Conservation (phyloP, 805 yeast genomes). For the Naumovozyma castellii region DNA sequence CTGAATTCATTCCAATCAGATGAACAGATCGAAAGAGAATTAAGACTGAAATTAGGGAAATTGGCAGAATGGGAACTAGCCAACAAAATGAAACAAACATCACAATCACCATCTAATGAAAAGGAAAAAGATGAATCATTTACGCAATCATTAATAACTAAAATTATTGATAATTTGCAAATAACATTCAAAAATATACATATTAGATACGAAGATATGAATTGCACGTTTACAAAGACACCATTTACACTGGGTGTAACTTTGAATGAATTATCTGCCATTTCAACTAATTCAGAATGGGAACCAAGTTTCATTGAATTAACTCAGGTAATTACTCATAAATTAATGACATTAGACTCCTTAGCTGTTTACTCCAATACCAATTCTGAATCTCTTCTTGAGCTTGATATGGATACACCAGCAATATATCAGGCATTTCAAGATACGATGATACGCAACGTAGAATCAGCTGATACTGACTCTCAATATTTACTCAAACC, state of each 20-base stretch:
- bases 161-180: conserved; percentile 87
- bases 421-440: conserved; percentile 16
- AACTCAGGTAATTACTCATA: conserved; percentile 56
- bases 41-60: conserved; percentile 55
- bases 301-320: conserved; percentile 73
- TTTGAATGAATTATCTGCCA: conserved; percentile 79
- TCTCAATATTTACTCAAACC: conserved; percentile 57
- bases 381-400: conserved; percentile 34
- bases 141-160: conserved; percentile 77
- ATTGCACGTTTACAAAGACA: conserved; percentile 51
- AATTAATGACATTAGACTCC: conserved; percentile 63
- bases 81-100: conserved; percentile 36
- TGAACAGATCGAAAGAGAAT: conserved; percentile 51
- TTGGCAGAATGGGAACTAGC: conserved; percentile 53
- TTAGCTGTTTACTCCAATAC: conserved; percentile 82
- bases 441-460: conserved; percentile 35
- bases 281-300: conserved; percentile 83
- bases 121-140: conserved; percentile 62
- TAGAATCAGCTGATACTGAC: conserved; percentile 1
- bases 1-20: conserved; percentile 49
- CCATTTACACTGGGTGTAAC: conserved; percentile 83
- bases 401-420: background rate
- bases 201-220: conserved; percentile 78
- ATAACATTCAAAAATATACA: conserved; percentile 87
- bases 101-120: conserved; percentile 22